phyloP scores from a whole-genome alignment of 768 basidiomycete genomes.

The Tricholoma saponaceum region DNA sequence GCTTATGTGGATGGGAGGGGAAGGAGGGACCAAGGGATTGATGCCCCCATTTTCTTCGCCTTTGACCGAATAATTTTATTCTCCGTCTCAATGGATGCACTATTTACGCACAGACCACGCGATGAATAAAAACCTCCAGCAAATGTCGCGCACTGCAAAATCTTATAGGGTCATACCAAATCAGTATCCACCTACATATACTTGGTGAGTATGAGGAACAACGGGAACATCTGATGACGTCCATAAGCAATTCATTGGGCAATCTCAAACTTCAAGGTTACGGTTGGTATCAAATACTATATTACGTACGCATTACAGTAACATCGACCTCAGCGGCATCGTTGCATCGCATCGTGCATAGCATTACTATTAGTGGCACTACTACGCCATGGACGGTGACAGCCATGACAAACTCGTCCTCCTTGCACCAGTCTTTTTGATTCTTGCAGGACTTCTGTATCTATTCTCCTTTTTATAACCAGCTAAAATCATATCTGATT shows the following conservation, averaged over 20 bases:
- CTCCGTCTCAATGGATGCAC: slow-evolving; percentile 20
- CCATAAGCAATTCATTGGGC: neutral
- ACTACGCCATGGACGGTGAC: neutral
- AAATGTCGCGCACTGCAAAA: neutral
- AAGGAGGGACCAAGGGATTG: slow-evolving; percentile 2
- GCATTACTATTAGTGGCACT: too few species aligned
- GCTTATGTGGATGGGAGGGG: neutral
- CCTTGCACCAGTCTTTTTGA: slow-evolving; percentile 38
- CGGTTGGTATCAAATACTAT: too few species aligned
- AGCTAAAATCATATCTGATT: slow-evolving; percentile 5
- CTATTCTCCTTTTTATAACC: neutral
- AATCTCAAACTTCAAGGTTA: neutral
- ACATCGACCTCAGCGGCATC: too few species aligned
- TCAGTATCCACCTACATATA: too few species aligned
- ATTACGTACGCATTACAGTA: too few species aligned
- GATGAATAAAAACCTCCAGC: neutral
- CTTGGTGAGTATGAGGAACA: neutral
- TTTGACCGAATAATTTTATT: slow-evolving; percentile 15
- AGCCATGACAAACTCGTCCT: slow-evolving; percentile 19
- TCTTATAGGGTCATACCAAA: neutral
- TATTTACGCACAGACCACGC: slow-evolving; percentile 15
- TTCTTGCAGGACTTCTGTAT: slow-evolving; percentile 46
- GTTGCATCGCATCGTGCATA: too few species aligned
- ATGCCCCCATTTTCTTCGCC: slow-evolving; percentile 8
- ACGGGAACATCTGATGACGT: neutral